Conservation (phyloP, 2,329 filamentous ascomycete species). For the Nemania sp. region DNA sequence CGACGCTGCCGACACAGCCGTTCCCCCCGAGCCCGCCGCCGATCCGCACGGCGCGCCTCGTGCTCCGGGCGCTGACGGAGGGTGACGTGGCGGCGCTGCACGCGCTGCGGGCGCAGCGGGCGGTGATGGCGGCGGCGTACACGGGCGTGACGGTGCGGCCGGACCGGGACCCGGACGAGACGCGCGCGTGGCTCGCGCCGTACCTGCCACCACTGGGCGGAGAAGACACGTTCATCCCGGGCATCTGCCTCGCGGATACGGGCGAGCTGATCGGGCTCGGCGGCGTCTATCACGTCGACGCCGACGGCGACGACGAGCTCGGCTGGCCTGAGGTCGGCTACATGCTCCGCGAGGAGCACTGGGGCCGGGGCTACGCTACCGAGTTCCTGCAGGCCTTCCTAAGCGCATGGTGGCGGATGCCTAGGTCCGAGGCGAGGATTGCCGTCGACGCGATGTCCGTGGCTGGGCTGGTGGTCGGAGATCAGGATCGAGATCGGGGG, state of each 20-base stretch:
- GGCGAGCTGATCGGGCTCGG: slow-evolving; percentile 40
- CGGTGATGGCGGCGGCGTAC: slow-evolving; percentile 34
- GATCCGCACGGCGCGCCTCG: slow-evolving; percentile 31
- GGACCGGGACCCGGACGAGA: slow-evolving; percentile 30
- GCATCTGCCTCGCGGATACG: slow-evolving; percentile 34
- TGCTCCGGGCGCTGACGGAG: slow-evolving; percentile 32
- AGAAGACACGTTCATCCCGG: slow-evolving; percentile 24
- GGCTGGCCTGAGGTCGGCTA: slow-evolving; percentile 23
- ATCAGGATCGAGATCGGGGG: too few relatives aligned
- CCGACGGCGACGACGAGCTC: not conserved
- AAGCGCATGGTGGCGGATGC: slow-evolving; percentile 6
- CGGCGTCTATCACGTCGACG: slow-evolving; percentile 24
- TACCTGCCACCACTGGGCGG: too few relatives aligned
- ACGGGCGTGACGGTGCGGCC: slow-evolving; percentile 27
- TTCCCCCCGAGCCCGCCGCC: slow-evolving; percentile 29
- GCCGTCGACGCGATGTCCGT: slow-evolving; percentile 6
- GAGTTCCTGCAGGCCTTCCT: slow-evolving; percentile 16
- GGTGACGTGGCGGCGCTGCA: slow-evolving; percentile 30
- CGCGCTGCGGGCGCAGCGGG: slow-evolving; percentile 33
- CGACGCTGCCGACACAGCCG: slow-evolving; percentile 30
- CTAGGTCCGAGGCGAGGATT: not conserved
- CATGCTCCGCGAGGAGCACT: slow-evolving; percentile 14
- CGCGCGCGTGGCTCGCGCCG: slow-evolving; percentile 25
- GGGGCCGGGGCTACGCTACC: slow-evolving; percentile 14
- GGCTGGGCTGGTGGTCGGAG: too few relatives aligned